Base-by-base conservation (phyloP, 2,329 filamentous ascomycete genomes). In the Calycina marina region DNA sequence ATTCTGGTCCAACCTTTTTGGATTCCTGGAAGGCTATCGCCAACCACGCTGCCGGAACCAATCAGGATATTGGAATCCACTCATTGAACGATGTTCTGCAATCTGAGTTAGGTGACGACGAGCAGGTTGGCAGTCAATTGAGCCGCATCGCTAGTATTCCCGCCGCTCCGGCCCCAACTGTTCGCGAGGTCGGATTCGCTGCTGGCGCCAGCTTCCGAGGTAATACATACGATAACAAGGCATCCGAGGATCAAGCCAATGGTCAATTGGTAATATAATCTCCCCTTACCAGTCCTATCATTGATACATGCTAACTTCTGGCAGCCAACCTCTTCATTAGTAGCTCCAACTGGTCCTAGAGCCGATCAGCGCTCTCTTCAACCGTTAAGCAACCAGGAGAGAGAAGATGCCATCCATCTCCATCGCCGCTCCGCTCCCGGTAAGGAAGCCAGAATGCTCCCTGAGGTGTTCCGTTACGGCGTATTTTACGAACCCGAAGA, bases 381-480 rank as follows among this genome's bases (percentile, higher is more conserved):
- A 17, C 9, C 13, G 27, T 13, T 26, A 39, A 11, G 42, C 38
- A 37, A 16, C 28, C 16, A 43, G 15, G 40, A 44, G 24, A 28
- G 34, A 3, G 31, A 38, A 2, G 27, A 9, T 13, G 41, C 36
- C 2, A 32, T 43, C 14, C 14, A 32, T n/a, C 14, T 13, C 2
- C 38, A 44, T 24, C 33, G 27, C 12, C 36, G 28, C 4, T 14
- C 20, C 6, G 31, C 15, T 2, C 17, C 14, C 3, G 13, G 37
- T 2, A 17, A 15, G 8, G n/a, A 29, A 6, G 38, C 38, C 5
- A n/a, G 9, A 3, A 25, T 11, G 1, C 40, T 38, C 10, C 43
- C 43, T 5, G 39, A 42, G 17, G 26, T 48, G 15, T 50, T 50
- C 32, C 34, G 30, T 13, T 40, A 49, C 30, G 46, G 44, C 4